Conservation (phyloP, 1,284 basidiomycete species). For the Fomitopsis pinicola region DNA sequence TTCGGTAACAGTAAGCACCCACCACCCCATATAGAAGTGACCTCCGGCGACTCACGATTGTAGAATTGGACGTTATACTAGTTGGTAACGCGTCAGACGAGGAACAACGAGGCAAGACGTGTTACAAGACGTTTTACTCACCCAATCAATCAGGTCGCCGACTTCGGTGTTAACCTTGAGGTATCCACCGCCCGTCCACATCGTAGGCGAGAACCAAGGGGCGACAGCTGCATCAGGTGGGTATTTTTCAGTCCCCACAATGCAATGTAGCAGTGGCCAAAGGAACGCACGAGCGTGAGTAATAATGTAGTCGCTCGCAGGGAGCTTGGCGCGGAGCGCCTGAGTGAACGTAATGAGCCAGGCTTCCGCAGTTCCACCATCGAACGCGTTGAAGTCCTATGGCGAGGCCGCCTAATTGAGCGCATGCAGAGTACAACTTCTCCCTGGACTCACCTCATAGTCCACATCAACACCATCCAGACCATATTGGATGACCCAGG, state of each 20-base stretch:
- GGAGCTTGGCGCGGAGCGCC: conserved; percentile 31
- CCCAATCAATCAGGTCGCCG: conserved; percentile 43
- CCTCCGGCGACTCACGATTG: conserved; percentile 42
- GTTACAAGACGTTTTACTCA: conserved; percentile 12
- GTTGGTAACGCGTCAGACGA: background rate
- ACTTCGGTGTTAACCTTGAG: conserved; percentile 51
- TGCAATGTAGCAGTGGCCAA: background rate
- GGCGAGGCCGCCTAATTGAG: background rate
- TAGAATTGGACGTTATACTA: conserved; percentile 58
- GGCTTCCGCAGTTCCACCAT: conserved; percentile 35
- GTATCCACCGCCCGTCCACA: conserved; percentile 57
- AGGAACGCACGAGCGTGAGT: conserved; percentile 33
- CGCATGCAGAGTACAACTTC: background rate
- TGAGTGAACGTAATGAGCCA: conserved; percentile 43
- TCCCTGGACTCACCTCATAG: conserved; percentile 37
- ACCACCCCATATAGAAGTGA: background rate
- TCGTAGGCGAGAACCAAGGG: conserved; percentile 53
- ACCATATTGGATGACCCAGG: conserved; percentile 42
- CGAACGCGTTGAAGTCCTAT: conserved; percentile 47
- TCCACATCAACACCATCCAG: conserved; percentile 57
- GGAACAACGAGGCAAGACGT: background rate
- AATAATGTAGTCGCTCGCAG: conserved; percentile 29
- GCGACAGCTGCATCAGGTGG: conserved; percentile 35
- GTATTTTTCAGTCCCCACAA: background rate
- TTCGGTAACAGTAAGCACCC: conserved; percentile 16